Evolutionary conservation across 129 eudicot genomes (phyloP), one percentile per base, ranked within the genome.

Genomic region (Helichrysum umbraculigerum): DNA sequence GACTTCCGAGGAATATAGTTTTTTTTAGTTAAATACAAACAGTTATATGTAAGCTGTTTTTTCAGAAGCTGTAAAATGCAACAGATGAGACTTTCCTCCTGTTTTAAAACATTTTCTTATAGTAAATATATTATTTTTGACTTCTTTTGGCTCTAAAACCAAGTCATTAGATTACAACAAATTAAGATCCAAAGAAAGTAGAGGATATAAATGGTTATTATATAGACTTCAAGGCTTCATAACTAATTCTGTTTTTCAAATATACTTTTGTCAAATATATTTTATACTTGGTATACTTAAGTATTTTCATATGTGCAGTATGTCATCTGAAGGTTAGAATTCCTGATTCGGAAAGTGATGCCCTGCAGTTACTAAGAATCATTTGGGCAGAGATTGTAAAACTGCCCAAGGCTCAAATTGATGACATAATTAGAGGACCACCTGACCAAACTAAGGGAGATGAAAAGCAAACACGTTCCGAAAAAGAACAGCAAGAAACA

Each of bases 351-450:
- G 21, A 63, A 30, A 63, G 68, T 63, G 39, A 63, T 16, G 68
- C 68, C 68, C 37, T 63, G 68, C 68, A 63, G 20, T 63, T 63
- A 63, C 68, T 63, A 63, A 14, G 42, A 30, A 28, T 63, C 41
- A 63, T 63, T 63, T 33, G 35, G 68, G 37, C 19, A 30, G 68
- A 63, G 22, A 63, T 63, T 63, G 68, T 30, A 30, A 63, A 63
- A 63, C 32, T 63, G 5, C 68, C 68, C 37, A 30, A 63, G 68
- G 68, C 19, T 63, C 39, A 63, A 63, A 15, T 63, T 63, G 42
- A 4, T 63, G 68, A 16, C n/a, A 63, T 63, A 29, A 12, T 63
- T 1, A 63, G 33, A 63, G 68, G 68, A 8, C 37, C 68, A 15
- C 68, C 41, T 4, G 68, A 63, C 19, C 39, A 63, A 33, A 63